Conservation (phyloP, 352 stramenopile species). For the Phytophthora podocarpi region DNA sequence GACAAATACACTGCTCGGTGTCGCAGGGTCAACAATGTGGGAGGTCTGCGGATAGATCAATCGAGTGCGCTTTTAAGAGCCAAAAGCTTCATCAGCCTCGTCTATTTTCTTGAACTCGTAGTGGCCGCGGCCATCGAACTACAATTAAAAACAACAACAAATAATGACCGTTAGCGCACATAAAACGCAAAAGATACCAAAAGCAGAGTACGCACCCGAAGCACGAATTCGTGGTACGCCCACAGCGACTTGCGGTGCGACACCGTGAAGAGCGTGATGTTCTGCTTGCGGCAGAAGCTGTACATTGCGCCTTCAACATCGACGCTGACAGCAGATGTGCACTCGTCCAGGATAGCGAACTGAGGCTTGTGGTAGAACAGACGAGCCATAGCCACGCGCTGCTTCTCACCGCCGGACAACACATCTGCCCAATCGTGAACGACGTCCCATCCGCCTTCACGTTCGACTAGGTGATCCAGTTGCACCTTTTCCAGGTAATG, state of each 20-base stretch:
- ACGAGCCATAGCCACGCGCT: constrained; percentile 89
- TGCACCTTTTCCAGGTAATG: constrained; percentile 83
- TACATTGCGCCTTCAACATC: constrained; percentile 92
- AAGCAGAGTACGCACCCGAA: constrained; percentile 54
- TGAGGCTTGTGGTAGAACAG: constrained; percentile 91
- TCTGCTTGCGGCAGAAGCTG: constrained; percentile 78
- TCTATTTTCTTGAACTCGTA: constrained; percentile 91
- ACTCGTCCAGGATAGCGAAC: constrained; percentile 92
- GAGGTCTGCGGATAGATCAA: constrained; percentile 6
- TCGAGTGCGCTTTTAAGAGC: constrained; percentile 50
- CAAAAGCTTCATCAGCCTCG: constrained; percentile 76
- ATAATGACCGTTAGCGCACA: constrained; percentile 7
- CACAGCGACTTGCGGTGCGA: constrained; percentile 91
- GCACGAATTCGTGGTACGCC: constrained; percentile 90
- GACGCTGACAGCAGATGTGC: constrained; percentile 82
- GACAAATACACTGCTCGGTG: constrained; percentile 18
- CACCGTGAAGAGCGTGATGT: constrained; percentile 93
- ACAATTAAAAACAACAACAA: constrained; percentile 11
- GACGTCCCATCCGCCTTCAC: constrained; percentile 78
- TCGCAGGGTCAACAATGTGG: not conserved
- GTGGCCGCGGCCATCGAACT: constrained; percentile 86
- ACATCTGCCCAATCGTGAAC: constrained; percentile 90
- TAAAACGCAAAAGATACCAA: constrained; percentile 14
- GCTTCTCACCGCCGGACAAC: constrained; percentile 90
- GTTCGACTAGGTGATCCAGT: constrained; percentile 74